Conservation (phyloP, 495 filamentous ascomycete genomes). For the Hyphodiscus hymeniophilus region DNA sequence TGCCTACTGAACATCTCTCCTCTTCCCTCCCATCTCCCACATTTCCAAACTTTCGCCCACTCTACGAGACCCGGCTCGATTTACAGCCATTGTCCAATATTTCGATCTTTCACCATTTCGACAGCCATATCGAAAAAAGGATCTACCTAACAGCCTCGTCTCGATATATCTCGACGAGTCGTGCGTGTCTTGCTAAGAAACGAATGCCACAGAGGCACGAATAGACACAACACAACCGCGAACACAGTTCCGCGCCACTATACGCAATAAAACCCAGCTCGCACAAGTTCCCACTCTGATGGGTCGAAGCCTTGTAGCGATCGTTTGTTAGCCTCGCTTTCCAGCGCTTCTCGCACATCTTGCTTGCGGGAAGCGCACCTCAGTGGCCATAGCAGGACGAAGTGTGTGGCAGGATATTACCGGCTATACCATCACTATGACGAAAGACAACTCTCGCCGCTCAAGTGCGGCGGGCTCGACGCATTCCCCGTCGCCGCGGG, state of each 20-base stretch:
- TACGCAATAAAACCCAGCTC: too few species aligned
- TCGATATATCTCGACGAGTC: background rate
- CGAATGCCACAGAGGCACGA: background rate
- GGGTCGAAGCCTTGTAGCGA: slow-evolving; percentile 15
- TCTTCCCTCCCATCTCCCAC: background rate
- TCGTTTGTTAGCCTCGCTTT: slow-evolving; percentile 18
- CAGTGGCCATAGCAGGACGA: background rate
- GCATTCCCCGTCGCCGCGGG: slow-evolving; percentile 1
- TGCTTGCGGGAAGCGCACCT: slow-evolving; percentile 23
- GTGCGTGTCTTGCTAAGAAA: background rate
- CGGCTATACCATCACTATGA: slow-evolving; percentile 11
- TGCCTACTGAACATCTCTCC: background rate
- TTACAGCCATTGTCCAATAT: too few species aligned
- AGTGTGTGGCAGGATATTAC: background rate
- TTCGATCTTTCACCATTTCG: too few species aligned
- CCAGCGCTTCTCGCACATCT: slow-evolving; percentile 23
- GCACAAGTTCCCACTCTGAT: slow-evolving; percentile 14
- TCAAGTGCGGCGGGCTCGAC: slow-evolving; percentile 15
- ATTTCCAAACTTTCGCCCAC: background rate
- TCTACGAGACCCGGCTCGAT: background rate
- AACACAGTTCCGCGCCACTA: background rate
- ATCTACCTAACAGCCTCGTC: background rate
- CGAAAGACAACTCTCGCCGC: slow-evolving; percentile 15
- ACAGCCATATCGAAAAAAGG: background rate
- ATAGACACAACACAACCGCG: background rate